Conservation (phyloP, 345 rosid species). For the Sonneratia caseolaris region DNA sequence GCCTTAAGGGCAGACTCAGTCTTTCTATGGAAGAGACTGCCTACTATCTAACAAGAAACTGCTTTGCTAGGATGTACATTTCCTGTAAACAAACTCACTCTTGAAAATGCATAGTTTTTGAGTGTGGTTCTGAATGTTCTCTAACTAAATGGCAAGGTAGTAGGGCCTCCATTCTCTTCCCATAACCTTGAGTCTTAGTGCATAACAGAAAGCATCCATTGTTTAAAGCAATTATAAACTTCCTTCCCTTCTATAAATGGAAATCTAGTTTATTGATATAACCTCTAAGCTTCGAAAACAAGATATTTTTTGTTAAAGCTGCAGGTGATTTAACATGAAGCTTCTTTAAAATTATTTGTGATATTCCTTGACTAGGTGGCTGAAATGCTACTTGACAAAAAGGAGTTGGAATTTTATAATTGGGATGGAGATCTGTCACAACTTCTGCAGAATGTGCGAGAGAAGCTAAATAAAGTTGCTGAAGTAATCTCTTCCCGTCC, state of each 20-base stretch:
- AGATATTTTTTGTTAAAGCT: neutral
- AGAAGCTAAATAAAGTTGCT: constrained; percentile 77
- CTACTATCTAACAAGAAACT: neutral
- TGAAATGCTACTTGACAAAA: constrained; percentile 49
- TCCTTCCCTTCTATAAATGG: too few relatives aligned
- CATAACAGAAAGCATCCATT: neutral
- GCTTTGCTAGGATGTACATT: neutral
- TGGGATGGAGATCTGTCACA: constrained; percentile 86
- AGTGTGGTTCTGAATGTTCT: neutral
- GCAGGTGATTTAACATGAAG: neutral
- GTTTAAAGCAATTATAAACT: neutral
- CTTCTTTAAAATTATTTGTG: neutral
- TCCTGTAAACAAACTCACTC: neutral
- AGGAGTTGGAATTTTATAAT: constrained; percentile 76
- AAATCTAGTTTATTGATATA: too few relatives aligned
- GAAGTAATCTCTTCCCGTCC: constrained; percentile 31
- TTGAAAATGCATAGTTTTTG: neutral
- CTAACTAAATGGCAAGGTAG: neutral
- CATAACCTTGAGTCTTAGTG: too few relatives aligned
- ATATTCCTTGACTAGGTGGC: constrained; percentile 41
- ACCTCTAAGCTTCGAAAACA: too few relatives aligned
- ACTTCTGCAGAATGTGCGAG: constrained; percentile 75
- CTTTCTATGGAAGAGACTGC: neutral
- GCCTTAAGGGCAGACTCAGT: neutral
- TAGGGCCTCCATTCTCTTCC: too few relatives aligned